Base-by-base conservation (phyloP, 805 yeast genomes). In the Candida michaelii region DNA sequence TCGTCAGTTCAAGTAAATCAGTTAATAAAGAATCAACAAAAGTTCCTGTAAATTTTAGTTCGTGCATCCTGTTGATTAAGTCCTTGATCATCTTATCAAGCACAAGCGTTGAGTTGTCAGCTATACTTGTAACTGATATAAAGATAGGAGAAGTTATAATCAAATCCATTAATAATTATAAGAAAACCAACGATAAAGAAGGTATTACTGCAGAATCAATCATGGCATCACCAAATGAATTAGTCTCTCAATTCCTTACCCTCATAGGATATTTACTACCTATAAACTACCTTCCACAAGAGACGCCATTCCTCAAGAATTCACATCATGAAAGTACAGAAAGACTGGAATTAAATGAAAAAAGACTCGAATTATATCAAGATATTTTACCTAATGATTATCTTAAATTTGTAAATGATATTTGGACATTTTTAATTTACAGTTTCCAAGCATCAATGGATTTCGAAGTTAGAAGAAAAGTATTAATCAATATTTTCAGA, bases 361-460 rank as follows among this genome's bases (percentile, higher is more conserved):
- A 53, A 23, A 61, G 76, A 44, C 29, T 60, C n/a, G 50, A 52
- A 6, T 52, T 69, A 1, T 69, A 60, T 39, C 49, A 54, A 8
- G 52, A 55, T 1, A 51, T 60, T 9, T 51, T 55, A 11, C 45
- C 60, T 2, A 40, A 40, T 2, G 49, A 51, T 1, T 65, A 58
- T 43, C 50, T 55, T 50, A 46, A 45, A 1, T 78, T 83, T 54
- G 65, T 75, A 5, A 63, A 63, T 34, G 67, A 69, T 7, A 55
- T 81, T 3, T 76, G 82, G 57, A 73, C 78, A 0, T 50, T 82
- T 3, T 54, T 88, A 40, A 59, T 85, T 9, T 80, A 77, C 46
- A 74, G 86, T 7, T 88, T 82, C 53, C 81, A 85, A 27, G 81
- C 91, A 2, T 75, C 91, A 0, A 83, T 85, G 55, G 88, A 85